Evolutionary conservation across 1,284 basidiomycete genomes (phyloP).

Genomic region (Ganoderma sinense): DNA sequence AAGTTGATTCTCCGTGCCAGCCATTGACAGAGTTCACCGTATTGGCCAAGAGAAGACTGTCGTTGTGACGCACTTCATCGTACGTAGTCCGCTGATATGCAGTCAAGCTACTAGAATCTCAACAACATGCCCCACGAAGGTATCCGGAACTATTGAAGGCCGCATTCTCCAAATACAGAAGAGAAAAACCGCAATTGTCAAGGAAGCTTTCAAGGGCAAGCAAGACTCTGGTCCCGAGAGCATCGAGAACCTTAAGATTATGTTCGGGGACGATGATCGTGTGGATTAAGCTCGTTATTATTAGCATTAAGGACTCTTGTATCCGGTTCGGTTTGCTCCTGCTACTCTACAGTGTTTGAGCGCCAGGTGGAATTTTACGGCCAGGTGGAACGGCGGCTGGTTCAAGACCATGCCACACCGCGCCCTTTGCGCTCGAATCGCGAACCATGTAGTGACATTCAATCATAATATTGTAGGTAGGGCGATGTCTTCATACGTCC

Average conservation of each 20-base stretch:
- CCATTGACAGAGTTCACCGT: conserved; percentile 83
- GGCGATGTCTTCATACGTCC: too few relatives aligned
- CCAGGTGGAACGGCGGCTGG: too few relatives aligned
- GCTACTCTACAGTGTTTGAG: too few relatives aligned
- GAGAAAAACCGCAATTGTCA: conserved; percentile 86
- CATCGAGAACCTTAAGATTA: conserved; percentile 79
- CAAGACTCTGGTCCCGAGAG: conserved; percentile 66
- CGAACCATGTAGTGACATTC: too few relatives aligned
- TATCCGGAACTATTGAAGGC: conserved; percentile 79
- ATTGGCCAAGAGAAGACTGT: conserved; percentile 89
- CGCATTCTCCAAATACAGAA: conserved; percentile 90
- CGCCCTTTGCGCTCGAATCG: too few relatives aligned
- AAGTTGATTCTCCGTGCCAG: conserved; percentile 44
- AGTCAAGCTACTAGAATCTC: too few relatives aligned
- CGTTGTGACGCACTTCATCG: conserved; percentile 92
- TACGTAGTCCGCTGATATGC: conserved; percentile 45
- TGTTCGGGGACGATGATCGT: conserved; percentile 59
- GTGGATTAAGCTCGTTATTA: neutral
- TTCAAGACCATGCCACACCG: too few relatives aligned
- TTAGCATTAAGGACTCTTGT: neutral
- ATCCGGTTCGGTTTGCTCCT: neutral
- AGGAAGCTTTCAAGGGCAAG: conserved; percentile 75
- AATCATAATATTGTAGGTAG: too few relatives aligned
- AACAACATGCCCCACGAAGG: conserved; percentile 44
- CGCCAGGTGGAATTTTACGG: too few relatives aligned